Base-by-base conservation (phyloP, 352 stramenopile species). In the Phytophthora colocasiae region DNA sequence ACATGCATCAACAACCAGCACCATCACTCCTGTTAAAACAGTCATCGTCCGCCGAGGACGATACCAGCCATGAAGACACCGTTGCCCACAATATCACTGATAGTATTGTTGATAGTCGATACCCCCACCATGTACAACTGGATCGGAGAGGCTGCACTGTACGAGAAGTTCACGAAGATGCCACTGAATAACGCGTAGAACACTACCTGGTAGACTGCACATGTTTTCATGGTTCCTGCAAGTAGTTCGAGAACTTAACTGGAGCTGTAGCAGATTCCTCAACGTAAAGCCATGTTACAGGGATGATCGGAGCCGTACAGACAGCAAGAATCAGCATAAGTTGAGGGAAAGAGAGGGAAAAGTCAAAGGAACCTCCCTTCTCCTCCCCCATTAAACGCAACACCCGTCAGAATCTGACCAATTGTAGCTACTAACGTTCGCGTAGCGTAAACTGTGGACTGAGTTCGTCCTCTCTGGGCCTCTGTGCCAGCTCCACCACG, bases 141-240 rank as follows among this genome's bases (percentile, higher is more conserved):
- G 1, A 87, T 62, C 0, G 68, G 73, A 17, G 46, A 69, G 6
- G 34, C 44, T 2, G 66, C 63, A 9, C 67, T 81, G 48, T 58
- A 75, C 45, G 63, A 61, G 52, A 84, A 68, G 36, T 48, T 57
- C 0, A 55, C 48, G 17, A 88, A 80, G 14, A 82, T 52, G 32
- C 60, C 63, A 41, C 44, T 61, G 61, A 85, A 78, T 41, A 84
- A 85, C 6, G 61, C 32, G 59, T 78, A 83, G 31, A 71, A 66
- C 34, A 79, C 67, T n/a, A 85, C 38, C 39, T 88, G 79, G 61
- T 81, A 88, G 43, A 85, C 60, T 2, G 69, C 77, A 24, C 74
- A 70, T 8, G 61, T 69, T 61, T 55, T 52, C 45, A 52, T 52
- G 12, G 45, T 17, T 51, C 38, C 3, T 19, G 44, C 11, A 81